These are phyloP conservation scores for Euphorbia pulcherrima DNA, from an alignment of 345 rosid species.

Conservation along the genomic window DNA sequence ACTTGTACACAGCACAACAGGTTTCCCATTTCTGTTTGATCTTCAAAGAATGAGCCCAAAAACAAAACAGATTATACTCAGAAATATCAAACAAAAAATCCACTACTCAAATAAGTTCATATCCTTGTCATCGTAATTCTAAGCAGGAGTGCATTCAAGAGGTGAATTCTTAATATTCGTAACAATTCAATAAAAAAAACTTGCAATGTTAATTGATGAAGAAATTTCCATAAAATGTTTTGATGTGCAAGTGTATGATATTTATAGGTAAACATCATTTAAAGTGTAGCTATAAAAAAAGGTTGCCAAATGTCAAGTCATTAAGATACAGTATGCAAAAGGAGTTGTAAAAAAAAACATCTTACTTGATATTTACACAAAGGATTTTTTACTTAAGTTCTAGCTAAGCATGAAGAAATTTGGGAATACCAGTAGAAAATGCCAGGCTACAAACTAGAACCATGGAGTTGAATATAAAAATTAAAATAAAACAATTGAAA, in stretches of 20 bases:
- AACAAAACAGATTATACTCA: too few relatives aligned
- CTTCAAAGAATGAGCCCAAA: too few relatives aligned
- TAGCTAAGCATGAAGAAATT: not conserved
- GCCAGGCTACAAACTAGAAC: too few relatives aligned
- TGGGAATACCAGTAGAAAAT: too few relatives aligned
- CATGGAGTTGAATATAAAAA: too few relatives aligned
- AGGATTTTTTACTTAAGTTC: not conserved
- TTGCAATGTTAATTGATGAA: not conserved
- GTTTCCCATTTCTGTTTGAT: conserved; percentile 10
- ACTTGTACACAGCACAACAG: conserved; percentile 15
- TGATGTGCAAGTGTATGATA: not conserved
- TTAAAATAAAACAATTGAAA: too few relatives aligned
- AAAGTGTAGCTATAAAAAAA: not conserved
- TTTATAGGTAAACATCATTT: not conserved
- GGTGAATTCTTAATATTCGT: too few relatives aligned
- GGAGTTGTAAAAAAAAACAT: not conserved
- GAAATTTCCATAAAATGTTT: not conserved
- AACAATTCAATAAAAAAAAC: too few relatives aligned
- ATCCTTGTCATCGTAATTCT: not conserved
- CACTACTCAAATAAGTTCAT: not conserved
- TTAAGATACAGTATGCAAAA: not conserved
- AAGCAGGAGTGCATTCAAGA: not conserved
- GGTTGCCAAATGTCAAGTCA: not conserved
- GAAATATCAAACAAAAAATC: too few relatives aligned
- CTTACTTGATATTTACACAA: not conserved